Evolutionary conservation across 2,329 filamentous ascomycete species (phyloP).

Genomic region (Dothidotthia symphoricarpi): DNA sequence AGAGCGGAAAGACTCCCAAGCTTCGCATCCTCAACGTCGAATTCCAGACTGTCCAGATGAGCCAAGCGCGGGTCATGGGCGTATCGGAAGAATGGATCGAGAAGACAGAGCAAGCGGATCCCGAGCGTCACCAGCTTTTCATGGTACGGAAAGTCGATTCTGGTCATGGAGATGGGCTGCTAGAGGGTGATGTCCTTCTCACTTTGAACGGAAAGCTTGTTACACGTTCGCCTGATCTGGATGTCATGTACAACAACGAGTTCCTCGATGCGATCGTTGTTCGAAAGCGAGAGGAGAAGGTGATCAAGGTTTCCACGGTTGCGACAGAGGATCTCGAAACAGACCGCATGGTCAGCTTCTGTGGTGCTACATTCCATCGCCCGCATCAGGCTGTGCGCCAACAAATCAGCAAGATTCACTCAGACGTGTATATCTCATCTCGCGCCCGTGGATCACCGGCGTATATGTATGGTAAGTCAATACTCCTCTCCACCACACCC

Average conservation of each 20-base stretch:
- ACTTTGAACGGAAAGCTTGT: slow-evolving; percentile 89
- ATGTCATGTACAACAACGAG: slow-evolving; percentile 93
- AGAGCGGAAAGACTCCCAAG: slow-evolving; percentile 73
- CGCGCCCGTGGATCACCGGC: slow-evolving; percentile 48
- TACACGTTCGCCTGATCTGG: slow-evolving; percentile 87
- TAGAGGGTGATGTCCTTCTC: slow-evolving; percentile 89
- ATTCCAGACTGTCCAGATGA: slow-evolving; percentile 94
- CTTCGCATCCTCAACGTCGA: slow-evolving; percentile 92
- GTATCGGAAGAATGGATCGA: slow-evolving; percentile 95
- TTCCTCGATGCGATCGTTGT: slow-evolving; percentile 81
- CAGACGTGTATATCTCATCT: slow-evolving; percentile 92
- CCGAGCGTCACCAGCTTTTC: slow-evolving; percentile 92
- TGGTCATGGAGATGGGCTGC: slow-evolving; percentile 61
- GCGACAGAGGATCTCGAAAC: slow-evolving; percentile 90
- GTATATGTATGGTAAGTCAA: slow-evolving; percentile 50
- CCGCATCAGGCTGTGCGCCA: slow-evolving; percentile 96
- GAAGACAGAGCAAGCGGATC: slow-evolving; percentile 83
- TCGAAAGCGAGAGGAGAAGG: slow-evolving; percentile 76
- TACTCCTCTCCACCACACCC: slow-evolving; percentile 56
- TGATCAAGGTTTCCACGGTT: slow-evolving; percentile 77
- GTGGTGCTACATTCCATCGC: slow-evolving; percentile 86
- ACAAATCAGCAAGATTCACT: slow-evolving; percentile 94
- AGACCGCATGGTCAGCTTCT: slow-evolving; percentile 87
- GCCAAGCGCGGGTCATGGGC: slow-evolving; percentile 94
- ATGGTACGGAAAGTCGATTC: slow-evolving; percentile 91